These are phyloP conservation scores for Phanerochaete carnosa DNA, from an alignment of 768 basidiomycete species.

Conservation along the genomic window DNA sequence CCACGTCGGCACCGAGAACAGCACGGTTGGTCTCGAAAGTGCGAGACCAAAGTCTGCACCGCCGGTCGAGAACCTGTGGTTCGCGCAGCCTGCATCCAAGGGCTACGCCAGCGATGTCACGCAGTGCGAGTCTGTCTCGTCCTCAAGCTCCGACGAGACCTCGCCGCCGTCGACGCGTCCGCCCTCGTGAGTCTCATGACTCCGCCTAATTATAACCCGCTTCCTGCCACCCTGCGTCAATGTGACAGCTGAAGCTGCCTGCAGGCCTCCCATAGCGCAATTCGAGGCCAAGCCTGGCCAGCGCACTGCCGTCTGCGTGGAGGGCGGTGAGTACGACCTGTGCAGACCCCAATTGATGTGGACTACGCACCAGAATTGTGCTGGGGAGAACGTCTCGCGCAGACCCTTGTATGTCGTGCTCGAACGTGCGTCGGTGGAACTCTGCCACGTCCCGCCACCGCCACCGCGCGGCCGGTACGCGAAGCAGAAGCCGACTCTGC, in stretches of 20 bases:
- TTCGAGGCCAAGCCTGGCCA: too few relatives aligned
- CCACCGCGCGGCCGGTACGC: constrained; percentile 56
- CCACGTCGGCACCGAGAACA: background rate
- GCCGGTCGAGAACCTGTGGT: background rate
- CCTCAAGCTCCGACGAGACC: constrained; percentile 1
- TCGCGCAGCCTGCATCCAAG: background rate
- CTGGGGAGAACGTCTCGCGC: constrained; percentile 24
- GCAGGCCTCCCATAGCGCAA: background rate
- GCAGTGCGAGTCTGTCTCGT: background rate
- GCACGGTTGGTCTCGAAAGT: background rate
- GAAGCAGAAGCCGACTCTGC: constrained; percentile 86
- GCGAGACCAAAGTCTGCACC: constrained; percentile 1
- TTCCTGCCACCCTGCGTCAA: background rate
- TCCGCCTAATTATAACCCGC: background rate
- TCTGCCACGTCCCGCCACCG: constrained; percentile 53
- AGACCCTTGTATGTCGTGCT: constrained; percentile 85
- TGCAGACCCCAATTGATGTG: background rate
- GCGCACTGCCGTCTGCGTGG: background rate
- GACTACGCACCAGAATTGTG: background rate
- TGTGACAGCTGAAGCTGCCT: background rate
- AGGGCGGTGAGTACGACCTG: background rate
- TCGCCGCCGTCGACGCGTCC: constrained; percentile 1
- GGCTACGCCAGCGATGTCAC: background rate
- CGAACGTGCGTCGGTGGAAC: constrained; percentile 92
- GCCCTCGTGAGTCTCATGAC: background rate